phyloP scores from a whole-genome alignment of 768 basidiomycete genomes.

The Russula dissimulans region DNA sequence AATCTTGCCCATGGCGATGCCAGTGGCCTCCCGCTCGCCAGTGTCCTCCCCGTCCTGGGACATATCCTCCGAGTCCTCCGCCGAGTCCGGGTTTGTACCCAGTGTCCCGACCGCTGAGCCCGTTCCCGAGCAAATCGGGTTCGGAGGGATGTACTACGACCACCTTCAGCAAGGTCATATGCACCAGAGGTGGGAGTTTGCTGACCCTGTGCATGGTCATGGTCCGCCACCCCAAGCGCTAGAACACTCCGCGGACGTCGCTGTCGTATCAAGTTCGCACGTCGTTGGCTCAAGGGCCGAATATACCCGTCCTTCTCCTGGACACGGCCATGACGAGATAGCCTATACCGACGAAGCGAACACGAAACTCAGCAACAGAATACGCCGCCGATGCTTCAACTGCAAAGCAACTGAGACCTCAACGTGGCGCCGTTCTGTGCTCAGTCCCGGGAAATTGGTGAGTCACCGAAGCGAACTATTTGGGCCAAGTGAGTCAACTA shows the following conservation, averaged over 20 bases:
- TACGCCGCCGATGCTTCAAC: constrained; percentile 71
- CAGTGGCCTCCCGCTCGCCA: not conserved
- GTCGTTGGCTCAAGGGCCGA: not conserved
- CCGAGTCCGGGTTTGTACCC: not conserved
- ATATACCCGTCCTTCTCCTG: not conserved
- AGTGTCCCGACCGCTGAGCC: not conserved
- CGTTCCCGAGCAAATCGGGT: not conserved
- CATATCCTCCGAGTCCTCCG: constrained; percentile 8
- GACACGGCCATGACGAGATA: not conserved
- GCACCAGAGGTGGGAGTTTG: constrained; percentile 1
- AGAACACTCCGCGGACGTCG: not conserved
- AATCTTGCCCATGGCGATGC: not conserved
- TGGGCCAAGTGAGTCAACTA: not conserved
- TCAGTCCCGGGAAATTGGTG: constrained; percentile 71
- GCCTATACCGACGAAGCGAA: constrained; percentile 64
- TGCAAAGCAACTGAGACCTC: constrained; percentile 78
- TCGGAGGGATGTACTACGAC: constrained; percentile 5
- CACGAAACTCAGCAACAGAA: constrained; percentile 68
- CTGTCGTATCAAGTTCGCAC: not conserved
- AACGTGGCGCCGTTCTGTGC: constrained; percentile 68
- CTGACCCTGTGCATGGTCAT: not conserved
- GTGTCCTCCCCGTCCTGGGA: constrained; percentile 1
- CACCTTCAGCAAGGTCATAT: not conserved
- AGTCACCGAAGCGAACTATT: not conserved
- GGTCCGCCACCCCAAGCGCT: not conserved